These are phyloP conservation scores for Aspergillus cejpii DNA, from an alignment of 2,329 filamentous ascomycete species.

Conservation along the genomic window DNA sequence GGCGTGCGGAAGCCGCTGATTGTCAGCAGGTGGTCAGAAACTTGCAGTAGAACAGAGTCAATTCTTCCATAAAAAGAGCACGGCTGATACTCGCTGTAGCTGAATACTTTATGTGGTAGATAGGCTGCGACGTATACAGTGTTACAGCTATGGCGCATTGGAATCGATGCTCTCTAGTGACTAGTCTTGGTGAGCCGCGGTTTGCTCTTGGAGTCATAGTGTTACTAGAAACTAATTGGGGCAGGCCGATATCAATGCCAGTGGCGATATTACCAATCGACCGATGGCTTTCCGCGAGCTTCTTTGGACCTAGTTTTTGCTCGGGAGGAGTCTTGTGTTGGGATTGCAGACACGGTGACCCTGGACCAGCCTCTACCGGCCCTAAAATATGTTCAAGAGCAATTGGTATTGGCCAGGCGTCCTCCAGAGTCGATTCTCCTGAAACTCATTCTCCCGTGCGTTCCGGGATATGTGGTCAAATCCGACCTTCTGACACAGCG, in stretches of 20 bases:
- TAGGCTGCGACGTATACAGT: not conserved
- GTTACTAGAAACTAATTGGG: not conserved
- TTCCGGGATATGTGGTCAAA: not conserved
- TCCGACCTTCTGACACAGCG: not conserved
- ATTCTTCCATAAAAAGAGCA: not conserved
- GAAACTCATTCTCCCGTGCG: not conserved
- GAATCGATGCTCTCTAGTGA: not conserved
- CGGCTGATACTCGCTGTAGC: not conserved
- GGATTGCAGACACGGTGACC: not conserved
- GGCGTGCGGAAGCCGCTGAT: not conserved
- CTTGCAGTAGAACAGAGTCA: not conserved
- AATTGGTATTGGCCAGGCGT: not conserved
- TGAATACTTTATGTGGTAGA: not conserved
- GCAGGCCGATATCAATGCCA: not conserved
- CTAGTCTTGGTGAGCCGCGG: not conserved
- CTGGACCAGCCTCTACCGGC: not conserved
- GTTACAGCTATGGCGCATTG: not conserved
- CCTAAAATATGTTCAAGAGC: not conserved
- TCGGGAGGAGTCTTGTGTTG: not conserved
- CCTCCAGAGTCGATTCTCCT: not conserved
- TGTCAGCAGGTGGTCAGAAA: not conserved
- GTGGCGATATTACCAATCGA: not conserved
- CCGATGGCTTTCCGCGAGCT: not conserved
- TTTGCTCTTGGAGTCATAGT: not conserved
- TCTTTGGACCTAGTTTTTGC: not conserved